Evolutionary conservation across 2,329 filamentous ascomycete species (phyloP).

Genomic region (Colletotrichum simmondsii): DNA sequence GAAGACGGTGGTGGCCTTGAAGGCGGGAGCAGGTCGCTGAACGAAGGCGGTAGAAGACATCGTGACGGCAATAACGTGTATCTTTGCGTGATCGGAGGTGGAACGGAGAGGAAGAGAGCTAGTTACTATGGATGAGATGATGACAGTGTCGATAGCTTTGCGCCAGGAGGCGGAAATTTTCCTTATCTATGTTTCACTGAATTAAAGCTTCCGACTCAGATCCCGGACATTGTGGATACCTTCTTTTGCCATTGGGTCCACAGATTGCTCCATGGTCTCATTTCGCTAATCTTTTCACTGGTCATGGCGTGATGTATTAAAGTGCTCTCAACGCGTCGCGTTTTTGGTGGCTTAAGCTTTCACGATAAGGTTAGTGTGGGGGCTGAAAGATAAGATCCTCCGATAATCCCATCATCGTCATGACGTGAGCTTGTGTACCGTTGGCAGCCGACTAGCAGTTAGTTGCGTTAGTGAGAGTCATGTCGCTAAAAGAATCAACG

Average conservation of each 20-base stretch:
- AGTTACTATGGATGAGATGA: slow-evolving; percentile 1
- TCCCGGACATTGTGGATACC: slow-evolving; percentile 5
- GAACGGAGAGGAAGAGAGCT: background rate
- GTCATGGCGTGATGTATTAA: background rate
- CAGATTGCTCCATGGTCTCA: slow-evolving; percentile 6
- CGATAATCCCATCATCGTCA: no score
- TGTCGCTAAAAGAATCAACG: no score
- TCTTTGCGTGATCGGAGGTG: background rate
- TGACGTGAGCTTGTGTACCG: background rate
- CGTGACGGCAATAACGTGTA: slow-evolving; percentile 19
- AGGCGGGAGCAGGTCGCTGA: slow-evolving; percentile 59
- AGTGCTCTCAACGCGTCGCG: slow-evolving; percentile 6
- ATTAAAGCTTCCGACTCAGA: background rate
- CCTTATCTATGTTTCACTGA: slow-evolving; percentile 10
- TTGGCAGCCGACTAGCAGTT: no score
- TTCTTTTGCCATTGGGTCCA: background rate
- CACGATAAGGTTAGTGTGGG: background rate
- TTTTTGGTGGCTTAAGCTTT: background rate
- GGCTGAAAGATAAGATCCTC: background rate
- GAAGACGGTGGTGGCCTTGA: slow-evolving; percentile 61
- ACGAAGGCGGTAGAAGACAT: slow-evolving; percentile 58
- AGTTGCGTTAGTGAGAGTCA: no score
- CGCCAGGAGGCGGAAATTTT: slow-evolving; percentile 16
- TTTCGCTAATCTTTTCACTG: slow-evolving; percentile 10
- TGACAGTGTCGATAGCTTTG: background rate